Conservation (phyloP, 495 filamentous ascomycete genomes). For the Penicillium nucicola region DNA sequence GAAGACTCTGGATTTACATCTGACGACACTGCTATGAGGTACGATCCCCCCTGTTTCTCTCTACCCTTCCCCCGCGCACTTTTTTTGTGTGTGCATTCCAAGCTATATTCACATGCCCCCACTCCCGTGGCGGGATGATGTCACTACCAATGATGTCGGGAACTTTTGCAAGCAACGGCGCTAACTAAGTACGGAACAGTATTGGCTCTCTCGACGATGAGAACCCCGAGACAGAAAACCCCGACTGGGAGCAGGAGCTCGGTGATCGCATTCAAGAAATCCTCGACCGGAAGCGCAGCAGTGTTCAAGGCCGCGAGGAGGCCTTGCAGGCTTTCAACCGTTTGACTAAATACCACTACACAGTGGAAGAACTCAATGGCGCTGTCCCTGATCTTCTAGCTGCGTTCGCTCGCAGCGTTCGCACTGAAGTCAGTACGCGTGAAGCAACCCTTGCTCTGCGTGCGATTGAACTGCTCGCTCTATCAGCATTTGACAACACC, state of each 20-base stretch:
- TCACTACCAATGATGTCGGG: conserved; percentile 19
- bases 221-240: conserved; percentile 52
- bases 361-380: conserved; percentile 60
- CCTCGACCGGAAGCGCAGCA: conserved; percentile 81
- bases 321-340: conserved; percentile 66
- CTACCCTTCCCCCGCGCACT: not conserved
- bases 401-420: conserved; percentile 71
- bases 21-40: conserved; percentile 71
- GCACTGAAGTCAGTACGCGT: conserved; percentile 64
- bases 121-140: conserved; percentile 37
- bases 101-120: conserved; percentile 16
- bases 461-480: conserved; percentile 71
- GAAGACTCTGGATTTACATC: conserved; percentile 65
- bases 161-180: conserved; percentile 1
- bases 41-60: conserved; percentile 21
- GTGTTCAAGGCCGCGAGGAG: conserved; percentile 73
- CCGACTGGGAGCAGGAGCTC: conserved; percentile 65
- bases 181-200: conserved; percentile 15
- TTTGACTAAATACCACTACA: conserved; percentile 71
- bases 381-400: conserved; percentile 64
- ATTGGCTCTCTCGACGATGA: conserved; percentile 59
- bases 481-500: conserved; percentile 68
- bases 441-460: conserved; percentile 70
- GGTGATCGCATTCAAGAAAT: conserved; percentile 74
- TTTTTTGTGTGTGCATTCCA: conserved; percentile 15